Conservation (phyloP, 2,329 filamentous ascomycete species). For the Penicillium sp. region DNA sequence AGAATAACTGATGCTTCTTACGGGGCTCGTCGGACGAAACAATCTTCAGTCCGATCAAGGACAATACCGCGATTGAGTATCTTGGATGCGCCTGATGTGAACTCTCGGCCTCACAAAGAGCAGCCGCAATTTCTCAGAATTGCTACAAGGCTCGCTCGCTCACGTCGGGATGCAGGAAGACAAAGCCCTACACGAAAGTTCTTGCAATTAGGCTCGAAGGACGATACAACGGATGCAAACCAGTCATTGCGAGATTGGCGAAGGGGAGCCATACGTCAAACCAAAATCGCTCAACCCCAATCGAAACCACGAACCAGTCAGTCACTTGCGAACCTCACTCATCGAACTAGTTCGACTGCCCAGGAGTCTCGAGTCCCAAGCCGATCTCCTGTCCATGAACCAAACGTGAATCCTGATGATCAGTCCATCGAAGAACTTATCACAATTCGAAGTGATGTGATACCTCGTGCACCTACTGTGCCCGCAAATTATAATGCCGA, state of each 20-base stretch:
- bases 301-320: constrained; percentile 22
- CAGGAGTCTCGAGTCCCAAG: constrained; percentile 6
- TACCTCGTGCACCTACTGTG: constrained; percentile 3
- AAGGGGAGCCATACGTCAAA: constrained; percentile 42
- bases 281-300: constrained; percentile 18
- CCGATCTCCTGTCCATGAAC: constrained; percentile 1
- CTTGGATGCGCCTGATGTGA: constrained; percentile 48
- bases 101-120: constrained; percentile 25
- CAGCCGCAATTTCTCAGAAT: constrained; percentile 56
- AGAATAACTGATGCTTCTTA: constrained; percentile 36
- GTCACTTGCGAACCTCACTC: constrained; percentile 20
- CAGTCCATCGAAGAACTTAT: constrained; percentile 5
- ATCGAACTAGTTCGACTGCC: constrained; percentile 6
- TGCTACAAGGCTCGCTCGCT: constrained; percentile 53
- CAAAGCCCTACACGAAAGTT: constrained; percentile 53
- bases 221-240: constrained; percentile 57
- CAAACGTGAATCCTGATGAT: constrained; percentile 6
- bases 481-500: background rate
- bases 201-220: constrained; percentile 50
- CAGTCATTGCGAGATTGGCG: constrained; percentile 52
- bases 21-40: constrained; percentile 23
- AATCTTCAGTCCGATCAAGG: constrained; percentile 11
- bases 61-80: constrained; percentile 44
- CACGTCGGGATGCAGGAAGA: constrained; percentile 48
- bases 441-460: background rate